Percentiles rank a stretch among this genome's conserved stretches.
Conservation (phyloP, 2,329 filamentous ascomycete genomes). For the Claviceps africana region DNA sequence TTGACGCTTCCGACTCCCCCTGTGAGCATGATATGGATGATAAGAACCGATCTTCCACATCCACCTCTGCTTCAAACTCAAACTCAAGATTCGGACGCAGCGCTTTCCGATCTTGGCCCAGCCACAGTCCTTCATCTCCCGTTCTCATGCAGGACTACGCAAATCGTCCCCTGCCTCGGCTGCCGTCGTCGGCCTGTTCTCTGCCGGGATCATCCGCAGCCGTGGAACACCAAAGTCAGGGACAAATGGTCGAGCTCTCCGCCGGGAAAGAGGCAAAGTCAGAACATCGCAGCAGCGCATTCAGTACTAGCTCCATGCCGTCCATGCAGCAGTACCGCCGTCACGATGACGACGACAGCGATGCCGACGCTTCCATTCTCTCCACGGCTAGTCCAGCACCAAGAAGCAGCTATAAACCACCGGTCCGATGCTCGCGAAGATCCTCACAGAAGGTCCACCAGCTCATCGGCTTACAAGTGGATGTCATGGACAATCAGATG, state of each 20-base stretch:
- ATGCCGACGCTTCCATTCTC: background rate
- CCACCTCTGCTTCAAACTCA: background rate
- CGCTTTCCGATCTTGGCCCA: background rate
- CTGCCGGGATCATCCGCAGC: background rate
- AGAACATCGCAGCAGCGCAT: background rate
- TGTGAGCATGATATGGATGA: background rate
- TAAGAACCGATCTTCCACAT: background rate
- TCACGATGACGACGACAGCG: background rate
- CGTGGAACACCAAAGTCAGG: background rate
- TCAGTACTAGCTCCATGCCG: background rate
- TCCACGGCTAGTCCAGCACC: background rate
- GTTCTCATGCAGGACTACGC: constrained; percentile 8
- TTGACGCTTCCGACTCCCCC: background rate
- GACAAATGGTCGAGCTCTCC: background rate
- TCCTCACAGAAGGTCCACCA: constrained; percentile 27
- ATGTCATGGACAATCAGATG: constrained; percentile 10
- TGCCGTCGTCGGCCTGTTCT: constrained; percentile 5
- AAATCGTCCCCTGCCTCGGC: constrained; percentile 10
- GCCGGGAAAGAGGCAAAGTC: background rate
- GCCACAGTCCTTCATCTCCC: constrained; percentile 4
- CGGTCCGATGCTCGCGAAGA: constrained; percentile 7
- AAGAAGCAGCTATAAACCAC: background rate
- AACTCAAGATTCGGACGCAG: background rate
- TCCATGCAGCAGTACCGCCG: background rate
- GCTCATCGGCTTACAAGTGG: constrained; percentile 27